Evolutionary conservation across 306 rosid genomes (phyloP), one percentile per base, ranked within the genome.

Genomic region (Calophaca sinica): DNA sequence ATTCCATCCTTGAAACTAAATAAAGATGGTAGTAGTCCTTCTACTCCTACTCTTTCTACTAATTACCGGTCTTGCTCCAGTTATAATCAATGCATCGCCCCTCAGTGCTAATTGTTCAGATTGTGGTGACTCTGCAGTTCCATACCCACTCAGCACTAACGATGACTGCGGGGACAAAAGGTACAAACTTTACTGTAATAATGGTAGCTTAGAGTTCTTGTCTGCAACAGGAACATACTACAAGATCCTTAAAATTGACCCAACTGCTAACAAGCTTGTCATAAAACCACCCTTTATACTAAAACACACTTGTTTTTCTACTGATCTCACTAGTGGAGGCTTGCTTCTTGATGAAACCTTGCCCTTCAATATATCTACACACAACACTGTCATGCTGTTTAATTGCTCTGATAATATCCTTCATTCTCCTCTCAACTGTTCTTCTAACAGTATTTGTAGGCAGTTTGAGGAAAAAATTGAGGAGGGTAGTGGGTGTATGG

Each of bases 141-240:
- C 98, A 57, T 88, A 78, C 77, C 97, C 98, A 14, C 89, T 94
- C 0, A 91, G 97, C 89, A 89, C 91, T 12, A 75, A 70, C 5
- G 86, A 77, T 2, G 46, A 66, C 32, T 94, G 96, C 31, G 98
- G 98, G 36, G 84, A 91, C 61, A 53, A 86, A 4, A 87, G 84
- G 48, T 91, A 94, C 84, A 86, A 44, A 82, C 9, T 94, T 46
- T 79, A 84, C 62, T 94, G 97, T 84, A 86, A 83, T 68, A 41
- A 84, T 50, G 85, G 72, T 32, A 72, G 15, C 48, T 87, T 94
- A 58, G 82, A 84, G 80, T 89, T 94, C 87, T 53, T 84, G 68
- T 91, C 98, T 72, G 84, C 85, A 3, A 42, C 61, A 76, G 89
- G 88, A 3, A 74, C 76, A 59, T 82, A 69, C 84, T 94, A 94